Conservation (phyloP, 306 rosid species). For the Myrica gale region DNA sequence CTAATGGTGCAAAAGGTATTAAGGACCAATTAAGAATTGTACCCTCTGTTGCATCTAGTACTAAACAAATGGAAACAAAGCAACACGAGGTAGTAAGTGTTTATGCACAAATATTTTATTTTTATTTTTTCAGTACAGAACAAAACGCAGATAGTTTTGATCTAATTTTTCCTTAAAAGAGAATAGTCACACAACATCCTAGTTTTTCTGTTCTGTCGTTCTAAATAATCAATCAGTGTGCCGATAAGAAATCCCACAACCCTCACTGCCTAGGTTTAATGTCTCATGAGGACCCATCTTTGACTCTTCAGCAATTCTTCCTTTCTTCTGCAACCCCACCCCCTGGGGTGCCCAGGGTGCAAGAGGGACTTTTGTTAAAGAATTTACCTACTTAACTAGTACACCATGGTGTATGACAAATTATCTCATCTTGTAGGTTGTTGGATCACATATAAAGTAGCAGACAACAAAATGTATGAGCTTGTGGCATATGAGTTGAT, state of each 20-base stretch:
- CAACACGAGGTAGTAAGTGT: not conserved
- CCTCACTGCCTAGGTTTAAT: not conserved
- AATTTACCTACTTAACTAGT: not conserved
- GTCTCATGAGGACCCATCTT: not conserved
- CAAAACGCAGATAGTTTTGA: not conserved
- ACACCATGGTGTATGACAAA: not conserved
- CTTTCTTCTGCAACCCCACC: too few species aligned
- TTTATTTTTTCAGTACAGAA: not conserved
- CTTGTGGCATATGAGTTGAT: constrained; percentile 84
- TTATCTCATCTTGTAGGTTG: constrained; percentile 53
- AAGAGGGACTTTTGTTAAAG: not conserved
- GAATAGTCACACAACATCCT: too few species aligned
- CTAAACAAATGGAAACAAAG: not conserved
- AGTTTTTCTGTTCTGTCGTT: too few species aligned
- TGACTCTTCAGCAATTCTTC: not conserved
- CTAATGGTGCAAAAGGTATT: constrained; percentile 86
- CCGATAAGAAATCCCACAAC: too few species aligned
- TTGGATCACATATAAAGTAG: constrained; percentile 66
- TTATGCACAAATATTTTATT: too few species aligned
- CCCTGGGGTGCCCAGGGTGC: not conserved
- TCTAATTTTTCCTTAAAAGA: too few species aligned
- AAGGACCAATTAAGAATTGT: constrained; percentile 10
- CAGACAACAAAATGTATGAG: constrained; percentile 53
- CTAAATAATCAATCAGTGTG: too few species aligned
- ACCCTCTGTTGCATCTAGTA: not conserved